phyloP scores from a whole-genome alignment of 768 basidiomycete species.

The Macrolepiota fuliginosa region DNA sequence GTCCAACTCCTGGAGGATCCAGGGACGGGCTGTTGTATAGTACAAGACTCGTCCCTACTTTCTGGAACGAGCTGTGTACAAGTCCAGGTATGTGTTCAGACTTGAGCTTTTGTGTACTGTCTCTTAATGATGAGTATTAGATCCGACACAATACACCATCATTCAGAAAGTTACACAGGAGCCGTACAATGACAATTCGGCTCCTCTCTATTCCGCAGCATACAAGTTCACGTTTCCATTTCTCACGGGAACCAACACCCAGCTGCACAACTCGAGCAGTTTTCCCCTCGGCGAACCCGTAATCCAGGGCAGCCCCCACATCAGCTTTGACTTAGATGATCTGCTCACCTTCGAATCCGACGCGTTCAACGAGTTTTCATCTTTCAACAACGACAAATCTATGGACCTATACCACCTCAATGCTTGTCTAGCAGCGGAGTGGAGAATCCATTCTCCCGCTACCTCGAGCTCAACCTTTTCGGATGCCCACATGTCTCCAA shows the following conservation, averaged over 20 bases:
- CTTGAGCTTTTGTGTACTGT: not conserved
- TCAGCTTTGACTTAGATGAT: conserved; percentile 8
- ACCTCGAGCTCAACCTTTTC: conserved; percentile 6
- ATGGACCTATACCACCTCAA: conserved; percentile 13
- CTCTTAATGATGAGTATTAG: conserved; percentile 30
- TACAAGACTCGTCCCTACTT: conserved; percentile 59
- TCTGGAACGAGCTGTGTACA: conserved; percentile 59
- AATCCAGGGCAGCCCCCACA: conserved; percentile 4
- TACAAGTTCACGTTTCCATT: conserved; percentile 50
- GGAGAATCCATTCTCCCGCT: conserved; percentile 7
- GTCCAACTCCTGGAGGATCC: conserved; percentile 21
- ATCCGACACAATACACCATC: conserved; percentile 66
- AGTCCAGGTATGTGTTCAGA: conserved; percentile 44
- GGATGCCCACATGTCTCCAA: not conserved
- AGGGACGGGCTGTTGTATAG: conserved; percentile 49
- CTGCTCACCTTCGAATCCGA: conserved; percentile 15
- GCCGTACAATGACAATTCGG: conserved; percentile 18
- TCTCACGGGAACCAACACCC: conserved; percentile 10
- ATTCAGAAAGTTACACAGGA: conserved; percentile 56
- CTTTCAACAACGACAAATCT: conserved; percentile 8
- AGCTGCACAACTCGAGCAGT: conserved; percentile 5
- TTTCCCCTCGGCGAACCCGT: conserved; percentile 7
- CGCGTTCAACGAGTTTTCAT: conserved; percentile 1
- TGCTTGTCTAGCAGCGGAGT: conserved; percentile 6
- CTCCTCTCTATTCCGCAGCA: conserved; percentile 51